Evolutionary conservation across 2,329 filamentous ascomycete genomes (phyloP), one percentile per base, ranked within the genome.

Genomic region (Curvularia spicifera): DNA sequence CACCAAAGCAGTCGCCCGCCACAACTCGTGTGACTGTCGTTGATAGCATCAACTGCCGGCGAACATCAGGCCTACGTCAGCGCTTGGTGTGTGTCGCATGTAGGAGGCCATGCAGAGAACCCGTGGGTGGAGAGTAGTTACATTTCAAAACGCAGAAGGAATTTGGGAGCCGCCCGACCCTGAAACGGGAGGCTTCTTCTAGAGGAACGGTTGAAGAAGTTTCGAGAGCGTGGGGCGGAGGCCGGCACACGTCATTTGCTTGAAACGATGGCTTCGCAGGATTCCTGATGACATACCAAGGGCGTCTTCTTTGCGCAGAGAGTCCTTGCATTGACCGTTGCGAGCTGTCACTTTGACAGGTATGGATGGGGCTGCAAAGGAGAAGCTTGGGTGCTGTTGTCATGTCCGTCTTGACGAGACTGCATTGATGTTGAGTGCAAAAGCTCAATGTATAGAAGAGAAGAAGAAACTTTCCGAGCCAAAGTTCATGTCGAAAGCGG

Each of bases 211-310:
- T 40, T 46, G 40, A 46, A 20, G 24, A 58, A 29, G 61, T 59
- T 61, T 64, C 55, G 64, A 61, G 48, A 44, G 50, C 55, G 50
- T 60, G 57, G 57, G 59, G 44, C 64, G 37, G 33, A 39, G 39
- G 47, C 44, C 43, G 56, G 50, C 42, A 39, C 47, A 51, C 49
- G 53, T 68, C 58, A 67, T 69, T 52, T 66, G 63, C 61, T 46
- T 69, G 68, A 70, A 70, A 70, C 68, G 45, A n/a, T 53, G 18
- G 58, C 53, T 60, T 51, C 24, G 51, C 51, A 53, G 51, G 53
- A 47, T 60, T 46, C 39, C 48, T 50, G 20, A 20, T 55, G 51
- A 42, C 22, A 46, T 22, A 35, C 56, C 28, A 20, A 46, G 31
- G 28, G 35, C 20, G 49, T 24, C 48, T 42, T 49, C 18, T 6